Base-by-base conservation (phyloP, 1,139 yeast genomes). In the Ogataea hybrid region DNA sequence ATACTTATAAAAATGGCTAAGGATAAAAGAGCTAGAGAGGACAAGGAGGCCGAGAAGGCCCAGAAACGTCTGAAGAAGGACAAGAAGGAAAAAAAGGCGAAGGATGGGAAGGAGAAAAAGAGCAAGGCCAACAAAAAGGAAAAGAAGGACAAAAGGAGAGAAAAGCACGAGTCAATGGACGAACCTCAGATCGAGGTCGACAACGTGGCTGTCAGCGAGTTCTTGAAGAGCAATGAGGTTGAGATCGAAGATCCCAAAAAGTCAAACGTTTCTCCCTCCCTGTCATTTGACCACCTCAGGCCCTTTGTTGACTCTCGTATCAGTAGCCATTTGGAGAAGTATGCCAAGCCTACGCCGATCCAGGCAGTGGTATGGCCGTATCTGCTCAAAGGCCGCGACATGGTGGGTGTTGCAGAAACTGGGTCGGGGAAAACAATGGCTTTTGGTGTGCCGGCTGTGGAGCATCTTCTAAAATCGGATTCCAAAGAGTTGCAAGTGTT, bases 301-400 rank as follows among this genome's bases (percentile, higher is more conserved):
- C 48, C 48, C 3, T 49, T 62, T 5, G 73, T 90, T 41, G 75
- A 80, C 48, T 52, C 76, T 2, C 69, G 74, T 43, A 76, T 90
- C 47, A 73, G 74, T 48, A 59, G 70, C 10, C 79, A 76, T 37
- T 71, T 90, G 37, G 64, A 78, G 30, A 77, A 79, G 55, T 92
- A 87, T 68, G 84, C 88, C 23, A 81, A 79, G 55, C 99, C 98
- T 43, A 90, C 97, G 4, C 97, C 98, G 25, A 92, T 92, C 57
- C 99, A 92, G 69, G 79, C 96, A n/a, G 90, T 82, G 25, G 78
- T 97, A 10, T 92, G 98, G 98, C 99, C 99, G 51, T 89, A 79
- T 59, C 69, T 94, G 41, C 69, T 92, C 41, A 68, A 79, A 25
- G 85, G 86, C 15, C 76, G 84, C 51, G 98, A 92, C 62, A 96